Percentiles rank a stretch among this genome's conserved stretches.
These are phyloP conservation scores for Linum usitatissimum DNA, from an alignment of 345 rosid genomes.

Conservation along the genomic window DNA sequence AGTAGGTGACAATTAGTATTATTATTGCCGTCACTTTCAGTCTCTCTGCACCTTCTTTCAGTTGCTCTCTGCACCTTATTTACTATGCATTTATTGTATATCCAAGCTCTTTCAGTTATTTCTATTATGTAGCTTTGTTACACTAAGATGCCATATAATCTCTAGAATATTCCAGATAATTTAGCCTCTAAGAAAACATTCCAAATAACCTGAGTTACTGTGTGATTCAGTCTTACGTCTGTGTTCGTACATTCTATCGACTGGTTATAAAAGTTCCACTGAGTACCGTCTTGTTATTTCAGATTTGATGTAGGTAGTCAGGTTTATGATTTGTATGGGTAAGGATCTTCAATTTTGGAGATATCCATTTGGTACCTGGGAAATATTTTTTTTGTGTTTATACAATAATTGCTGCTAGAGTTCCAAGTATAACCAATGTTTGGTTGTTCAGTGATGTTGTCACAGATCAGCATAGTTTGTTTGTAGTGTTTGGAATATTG, in stretches of 20 bases:
- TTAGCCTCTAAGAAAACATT: neutral
- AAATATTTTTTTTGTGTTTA: neutral
- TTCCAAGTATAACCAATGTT: neutral
- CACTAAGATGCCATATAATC: neutral
- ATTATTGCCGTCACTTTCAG: neutral
- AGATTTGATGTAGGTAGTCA: neutral
- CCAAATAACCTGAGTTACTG: too few relatives aligned
- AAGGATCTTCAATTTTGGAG: neutral
- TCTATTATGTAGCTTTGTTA: neutral
- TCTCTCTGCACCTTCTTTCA: neutral
- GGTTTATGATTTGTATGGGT: too few relatives aligned
- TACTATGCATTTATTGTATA: too few relatives aligned
- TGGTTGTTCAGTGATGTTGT: neutral
- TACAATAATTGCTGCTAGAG: neutral
- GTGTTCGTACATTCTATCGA: neutral
- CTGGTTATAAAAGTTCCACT: neutral
- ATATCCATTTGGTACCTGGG: neutral
- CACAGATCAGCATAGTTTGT: too few relatives aligned
- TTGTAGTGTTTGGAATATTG: neutral
- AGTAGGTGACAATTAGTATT: slow-evolving; percentile 27
- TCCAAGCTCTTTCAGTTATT: neutral
- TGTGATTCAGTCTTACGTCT: neutral
- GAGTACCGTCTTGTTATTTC: neutral
- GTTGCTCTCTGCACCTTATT: too few relatives aligned
- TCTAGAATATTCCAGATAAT: neutral